Base-by-base conservation (phyloP, 2,329 filamentous ascomycete species). In the Aspergillus pseudonomiae region DNA sequence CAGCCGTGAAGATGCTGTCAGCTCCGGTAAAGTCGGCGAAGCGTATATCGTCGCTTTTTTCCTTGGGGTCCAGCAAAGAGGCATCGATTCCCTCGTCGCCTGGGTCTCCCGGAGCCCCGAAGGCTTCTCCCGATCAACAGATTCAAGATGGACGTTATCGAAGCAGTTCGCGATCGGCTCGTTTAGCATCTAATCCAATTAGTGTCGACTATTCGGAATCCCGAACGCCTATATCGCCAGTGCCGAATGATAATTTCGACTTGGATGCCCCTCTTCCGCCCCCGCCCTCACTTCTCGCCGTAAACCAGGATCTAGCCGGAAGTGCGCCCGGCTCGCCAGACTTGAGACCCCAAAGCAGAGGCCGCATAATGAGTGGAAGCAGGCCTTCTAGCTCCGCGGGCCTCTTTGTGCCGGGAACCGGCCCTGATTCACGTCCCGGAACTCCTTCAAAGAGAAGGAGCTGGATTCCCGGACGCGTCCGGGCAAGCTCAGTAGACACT, bases 11-110 rank as follows among this genome's bases (percentile, higher is more conserved):
- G 65, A 78, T 79, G 76, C 70, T 80, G 68, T 79, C 78, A 30
- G 74, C 78, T 71, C 78, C 78, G 58, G 73, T 75, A 62, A 80
- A 79, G 68, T 78, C 78, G 62, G 79, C 78, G 62, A 80, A 77
- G 71, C 79, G 79, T 63, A 79, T 82, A 62, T 81, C 80, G 12
- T 82, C 80, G 43, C 74, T 82, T 53, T 81, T 82, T 63, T 80
- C 79, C 7, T 63, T 81, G 63, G 73, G 76, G 14, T 76, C 76
- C 26, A 69, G 74, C 45, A 77, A 78, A 64, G 77, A 79, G 57
- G 65, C 67, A 21, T 72, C 73, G 36, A 66, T 70, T 46, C 71
- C 76, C 1, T 69, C 69, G 2, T 77, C 77, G 10, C 70, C 74
- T 21, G 65, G 66, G 16, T 69, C 72, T 16, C 65, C 73, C 54